Evolutionary conservation across 1,139 yeast genomes (phyloP).

Genomic region (Geotrichum klebahnii): DNA sequence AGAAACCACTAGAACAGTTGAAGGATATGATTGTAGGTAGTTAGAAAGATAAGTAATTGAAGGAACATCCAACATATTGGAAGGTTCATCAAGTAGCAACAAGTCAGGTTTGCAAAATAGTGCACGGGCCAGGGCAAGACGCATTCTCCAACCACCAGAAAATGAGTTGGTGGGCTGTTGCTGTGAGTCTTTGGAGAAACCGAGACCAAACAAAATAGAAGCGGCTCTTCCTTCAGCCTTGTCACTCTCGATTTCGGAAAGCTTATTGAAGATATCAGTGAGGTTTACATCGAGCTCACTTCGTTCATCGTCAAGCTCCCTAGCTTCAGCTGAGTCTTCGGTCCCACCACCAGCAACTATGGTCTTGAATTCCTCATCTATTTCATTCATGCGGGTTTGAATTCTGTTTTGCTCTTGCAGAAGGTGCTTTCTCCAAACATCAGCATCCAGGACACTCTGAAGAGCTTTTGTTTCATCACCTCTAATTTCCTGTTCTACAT

Average conservation of each 20-base stretch:
- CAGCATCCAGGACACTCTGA: constrained; percentile 95
- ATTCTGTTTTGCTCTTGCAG: constrained; percentile 71
- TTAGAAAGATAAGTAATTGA: constrained; percentile 89
- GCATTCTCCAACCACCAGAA: constrained; percentile 99
- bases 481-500: constrained; percentile 93
- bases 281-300: constrained; percentile 77
- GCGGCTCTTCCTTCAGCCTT: constrained; percentile 98
- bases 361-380: constrained; percentile 62
- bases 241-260: constrained; percentile 90
- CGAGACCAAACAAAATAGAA: constrained; percentile 85
- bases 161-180: constrained; percentile 77
- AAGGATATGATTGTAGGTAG: constrained; percentile 81
- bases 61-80: constrained; percentile 99
- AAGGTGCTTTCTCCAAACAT: constrained; percentile 94
- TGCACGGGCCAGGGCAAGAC: constrained; percentile 96
- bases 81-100: constrained; percentile 91
- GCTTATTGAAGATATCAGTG: constrained; percentile 72
- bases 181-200: constrained; percentile 88
- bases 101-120: constrained; percentile 95
- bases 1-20: constrained; percentile 91
- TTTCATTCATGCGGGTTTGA: constrained; percentile 67
- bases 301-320: constrained; percentile 81
- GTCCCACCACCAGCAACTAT: constrained; percentile 41
- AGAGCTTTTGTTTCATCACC: constrained; percentile 90
- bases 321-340: constrained; percentile 67